These are phyloP conservation scores for Lentinula aciculospora DNA, from an alignment of 768 basidiomycete genomes.

Conservation along the genomic window DNA sequence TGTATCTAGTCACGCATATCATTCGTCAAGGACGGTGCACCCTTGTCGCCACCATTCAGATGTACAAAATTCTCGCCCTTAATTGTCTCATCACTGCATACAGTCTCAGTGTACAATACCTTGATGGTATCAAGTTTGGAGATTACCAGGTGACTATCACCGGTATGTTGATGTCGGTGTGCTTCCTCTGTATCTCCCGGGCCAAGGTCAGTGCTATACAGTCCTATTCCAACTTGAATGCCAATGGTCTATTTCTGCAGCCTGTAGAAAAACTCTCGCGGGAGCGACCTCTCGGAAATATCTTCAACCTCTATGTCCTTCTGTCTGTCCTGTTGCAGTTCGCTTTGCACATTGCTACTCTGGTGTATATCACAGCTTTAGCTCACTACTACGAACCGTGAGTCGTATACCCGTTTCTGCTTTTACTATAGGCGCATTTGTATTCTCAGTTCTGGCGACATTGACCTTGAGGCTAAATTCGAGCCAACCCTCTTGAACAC, in stretches of 20 bases:
- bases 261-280: constrained; percentile 94
- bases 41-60: constrained; percentile 96
- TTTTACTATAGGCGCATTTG: too few relatives aligned
- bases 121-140: constrained; percentile 98
- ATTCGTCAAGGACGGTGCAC: constrained; percentile 99
- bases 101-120: constrained; percentile 93
- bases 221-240: too few relatives aligned
- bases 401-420: constrained; percentile 27
- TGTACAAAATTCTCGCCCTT: constrained; percentile 98
- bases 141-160: constrained; percentile 98
- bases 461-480: constrained; percentile 95
- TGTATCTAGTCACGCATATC: constrained; percentile 78
- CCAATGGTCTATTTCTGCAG: constrained; percentile 31
- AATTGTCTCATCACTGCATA: constrained; percentile 99
- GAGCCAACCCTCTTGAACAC: constrained; percentile 94
- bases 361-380: constrained; percentile 91
- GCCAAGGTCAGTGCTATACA: constrained; percentile 67
- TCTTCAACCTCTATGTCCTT: constrained; percentile 95
- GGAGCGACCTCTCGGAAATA: constrained; percentile 90
- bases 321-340: constrained; percentile 91
- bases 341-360: constrained; percentile 82
- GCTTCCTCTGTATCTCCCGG: constrained; percentile 96
- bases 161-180: constrained; percentile 96
- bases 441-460: too few relatives aligned
- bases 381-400: constrained; percentile 75